Percentiles rank a stretch among this genome's conserved stretches.
Conservation (phyloP, 768 basidiomycete species). For the Tulasnella sp. region DNA sequence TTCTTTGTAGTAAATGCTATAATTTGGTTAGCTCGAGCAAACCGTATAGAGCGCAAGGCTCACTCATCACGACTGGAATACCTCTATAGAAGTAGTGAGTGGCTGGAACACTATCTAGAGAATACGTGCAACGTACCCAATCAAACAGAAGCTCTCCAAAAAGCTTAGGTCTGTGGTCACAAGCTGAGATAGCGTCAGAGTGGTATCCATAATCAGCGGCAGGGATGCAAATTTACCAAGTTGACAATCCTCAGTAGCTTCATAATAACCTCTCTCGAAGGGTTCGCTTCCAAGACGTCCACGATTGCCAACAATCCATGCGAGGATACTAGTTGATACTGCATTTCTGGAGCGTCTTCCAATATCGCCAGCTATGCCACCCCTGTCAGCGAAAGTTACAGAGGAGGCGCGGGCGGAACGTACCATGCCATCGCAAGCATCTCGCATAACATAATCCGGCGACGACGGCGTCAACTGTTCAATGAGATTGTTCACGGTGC, state of each 20-base stretch:
- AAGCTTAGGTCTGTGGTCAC: slow-evolving; percentile 70
- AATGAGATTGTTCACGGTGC: slow-evolving; percentile 75
- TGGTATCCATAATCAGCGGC: not conserved
- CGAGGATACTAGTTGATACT: slow-evolving; percentile 78
- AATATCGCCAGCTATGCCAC: slow-evolving; percentile 64
- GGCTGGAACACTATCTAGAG: slow-evolving; percentile 19
- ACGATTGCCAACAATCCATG: slow-evolving; percentile 95
- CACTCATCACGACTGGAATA: slow-evolving; percentile 93
- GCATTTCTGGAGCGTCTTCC: slow-evolving; percentile 78
- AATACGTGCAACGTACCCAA: slow-evolving; percentile 53
- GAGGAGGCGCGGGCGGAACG: slow-evolving; percentile 34
- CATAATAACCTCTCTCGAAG: slow-evolving; percentile 79
- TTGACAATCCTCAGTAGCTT: slow-evolving; percentile 88
- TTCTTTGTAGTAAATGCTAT: slow-evolving; percentile 91
- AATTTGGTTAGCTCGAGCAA: slow-evolving; percentile 26
- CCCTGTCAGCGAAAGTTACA: not conserved
- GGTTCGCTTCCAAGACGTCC: slow-evolving; percentile 85
- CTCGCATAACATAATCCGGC: slow-evolving; percentile 75
- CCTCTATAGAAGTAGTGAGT: slow-evolving; percentile 52
- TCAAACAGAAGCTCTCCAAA: slow-evolving; percentile 92
- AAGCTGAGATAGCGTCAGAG: slow-evolving; percentile 38
- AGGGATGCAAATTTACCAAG: slow-evolving; percentile 50
- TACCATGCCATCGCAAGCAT: slow-evolving; percentile 86
- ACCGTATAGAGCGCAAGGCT: slow-evolving; percentile 33
- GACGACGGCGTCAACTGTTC: slow-evolving; percentile 80